A percentile compares a stretch with the other conserved stretches of the same genome.
Conservation (phyloP, 106 monocot genomes). For the Acorus gramineus region DNA sequence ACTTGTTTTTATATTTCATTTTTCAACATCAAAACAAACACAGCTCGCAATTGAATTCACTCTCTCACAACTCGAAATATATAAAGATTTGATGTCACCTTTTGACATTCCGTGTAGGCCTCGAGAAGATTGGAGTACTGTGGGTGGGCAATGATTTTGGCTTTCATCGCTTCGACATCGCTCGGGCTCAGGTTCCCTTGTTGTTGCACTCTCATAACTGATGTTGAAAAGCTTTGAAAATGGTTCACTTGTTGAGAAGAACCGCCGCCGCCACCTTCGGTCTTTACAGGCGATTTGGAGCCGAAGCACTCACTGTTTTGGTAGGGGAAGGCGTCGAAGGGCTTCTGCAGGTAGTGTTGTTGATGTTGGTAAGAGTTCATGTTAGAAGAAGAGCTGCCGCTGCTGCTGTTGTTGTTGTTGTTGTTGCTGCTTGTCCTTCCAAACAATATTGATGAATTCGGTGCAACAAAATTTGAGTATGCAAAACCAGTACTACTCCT, state of each 20-base stretch:
- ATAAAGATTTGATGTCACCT: conserved; percentile 8
- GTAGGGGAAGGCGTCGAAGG: neutral
- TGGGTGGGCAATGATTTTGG: conserved; percentile 53
- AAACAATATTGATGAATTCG: conserved; percentile 8
- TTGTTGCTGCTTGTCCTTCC: neutral
- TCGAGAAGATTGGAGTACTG: conserved; percentile 40
- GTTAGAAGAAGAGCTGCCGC: neutral
- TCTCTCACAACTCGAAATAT: too few species aligned
- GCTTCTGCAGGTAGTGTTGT: conserved; percentile 11
- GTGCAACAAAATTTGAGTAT: conserved; percentile 11
- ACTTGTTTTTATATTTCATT: too few species aligned
- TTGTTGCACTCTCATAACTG: conserved; percentile 10
- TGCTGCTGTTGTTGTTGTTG: neutral
- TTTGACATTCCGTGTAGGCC: conserved; percentile 59
- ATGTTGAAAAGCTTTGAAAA: neutral
- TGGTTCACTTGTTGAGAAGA: conserved; percentile 10
- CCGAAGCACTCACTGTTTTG: too few species aligned
- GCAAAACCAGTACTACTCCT: conserved; percentile 14
- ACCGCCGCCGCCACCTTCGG: conserved; percentile 10
- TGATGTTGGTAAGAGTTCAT: conserved; percentile 9
- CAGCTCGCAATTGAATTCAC: too few species aligned
- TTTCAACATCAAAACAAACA: too few species aligned
- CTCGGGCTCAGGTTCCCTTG: neutral
- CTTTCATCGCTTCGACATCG: conserved; percentile 41
- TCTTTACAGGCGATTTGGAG: neutral